Base-by-base conservation (phyloP, 2,329 filamentous ascomycete genomes). In the Magnaporthales sp. region DNA sequence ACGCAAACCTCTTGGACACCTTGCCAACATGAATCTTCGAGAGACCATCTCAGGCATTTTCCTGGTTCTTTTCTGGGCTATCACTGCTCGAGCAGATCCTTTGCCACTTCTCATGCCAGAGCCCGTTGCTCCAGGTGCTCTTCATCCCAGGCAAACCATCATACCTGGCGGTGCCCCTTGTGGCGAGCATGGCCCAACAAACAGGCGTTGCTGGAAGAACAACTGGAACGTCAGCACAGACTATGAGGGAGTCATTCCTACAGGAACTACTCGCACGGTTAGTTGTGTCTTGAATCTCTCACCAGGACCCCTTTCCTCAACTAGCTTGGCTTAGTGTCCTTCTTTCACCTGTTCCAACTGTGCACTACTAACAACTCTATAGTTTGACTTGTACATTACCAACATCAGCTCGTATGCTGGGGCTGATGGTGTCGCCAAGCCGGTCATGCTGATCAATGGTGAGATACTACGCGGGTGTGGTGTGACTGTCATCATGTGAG, bases 401-500 rank as follows among this genome's bases (percentile, higher is more conserved):
- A 71, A 74, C 56, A 66, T 68, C 27, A 68, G 70, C 19, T 38
- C 64, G 9, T 71, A 68, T 65, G 64, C 67, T 4, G 70, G 70
- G 13, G 68, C 71, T 1, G 72, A 74, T 29, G 72, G 72, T 19
- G 67, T 73, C 10, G 63, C 54, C 62, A 73, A 71, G 69, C 66
- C 68, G 29, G 71, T 68, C 9, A 80, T 88, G 72, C 75, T 85
- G 51, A 73, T 84, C 71, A 83, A 84, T 13, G 65, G 65, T 66
- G 30, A 4, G 63, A 10, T 11, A 1, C 4, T 29, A 9, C 1
- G 19, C 7, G 30, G 15, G 10, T n/a, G n/a, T 6, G 38, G 15
- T n/a, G 38, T 46, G 8, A 9, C 15, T n/a, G 2, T 46, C 5
- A 2, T 46, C 38, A 5, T 6, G 2, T 9, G 4, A 31, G 19